Evolutionary conservation across 495 filamentous ascomycete genomes (phyloP), one percentile per base, ranked within the genome.

Genomic region (Neurospora sp.): DNA sequence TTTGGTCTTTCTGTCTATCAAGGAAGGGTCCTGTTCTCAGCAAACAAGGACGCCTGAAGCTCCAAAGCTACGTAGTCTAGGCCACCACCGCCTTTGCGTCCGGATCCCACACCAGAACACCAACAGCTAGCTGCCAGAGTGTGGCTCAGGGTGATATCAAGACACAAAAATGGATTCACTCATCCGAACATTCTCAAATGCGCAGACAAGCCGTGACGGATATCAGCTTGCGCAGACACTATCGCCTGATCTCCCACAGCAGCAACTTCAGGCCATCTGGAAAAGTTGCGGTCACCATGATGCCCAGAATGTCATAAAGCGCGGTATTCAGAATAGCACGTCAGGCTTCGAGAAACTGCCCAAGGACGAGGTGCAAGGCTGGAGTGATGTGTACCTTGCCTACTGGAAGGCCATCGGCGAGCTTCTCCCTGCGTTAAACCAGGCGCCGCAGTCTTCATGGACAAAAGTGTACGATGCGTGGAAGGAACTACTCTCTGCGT

Each of bases 381-480:
- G 95, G 96, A 82, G 91, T 3, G 93, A 97, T 37, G 89, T 97
- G 14, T 97, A 94, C 77, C 82, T 86, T 62, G 86, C 88, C 8
- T 97, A 93, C 79, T 98, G 94, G 93, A 92, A 90, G 75, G 91
- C 92, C 35, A 80, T 91, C 18, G 90, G 88, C 39, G 90, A 91
- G 76, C 82, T 97, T 18, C 80, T 93, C 48, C 84, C 82, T 37
- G 86, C 86, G 1, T 87, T 90, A 39, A 83, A 81, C n/a, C 70
- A 75, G 71, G 73, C 78, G 72, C 80, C 76, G 2, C 82, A 88
- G 76, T 85, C 86, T 12, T 88, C 90, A 72, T 94, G 92, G 90
- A 84, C 85, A 11, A 89, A 86, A 42, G 92, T 94, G 0, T 98
- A 96, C 79, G 90, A 92, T 59, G 83, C 88, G 9, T 98, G 95